phyloP scores from a whole-genome alignment of 257 asterid genomes.

The Ocimum tenuiflorum region DNA sequence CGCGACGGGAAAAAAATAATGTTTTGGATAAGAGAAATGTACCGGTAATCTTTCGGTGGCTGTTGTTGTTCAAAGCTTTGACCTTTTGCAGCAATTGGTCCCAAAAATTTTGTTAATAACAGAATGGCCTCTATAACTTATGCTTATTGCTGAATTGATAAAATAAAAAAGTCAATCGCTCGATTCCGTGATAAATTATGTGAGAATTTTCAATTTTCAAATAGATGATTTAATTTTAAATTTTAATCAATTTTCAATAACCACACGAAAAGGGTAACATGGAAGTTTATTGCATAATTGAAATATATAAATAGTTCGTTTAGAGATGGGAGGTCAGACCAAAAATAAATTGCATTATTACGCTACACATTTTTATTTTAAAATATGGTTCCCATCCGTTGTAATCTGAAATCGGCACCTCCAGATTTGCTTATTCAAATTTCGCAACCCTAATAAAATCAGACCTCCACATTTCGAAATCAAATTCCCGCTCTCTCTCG shows the following conservation, averaged over 20 bases:
- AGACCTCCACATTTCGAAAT: constrained; percentile 28
- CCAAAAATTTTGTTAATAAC: constrained; percentile 1
- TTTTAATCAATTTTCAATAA: too few species aligned
- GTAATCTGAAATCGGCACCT: neutral
- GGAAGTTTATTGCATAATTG: too few species aligned
- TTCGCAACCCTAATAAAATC: constrained; percentile 12
- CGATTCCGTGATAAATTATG: too few species aligned
- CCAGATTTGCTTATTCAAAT: neutral
- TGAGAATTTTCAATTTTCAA: too few species aligned
- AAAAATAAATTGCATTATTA: too few species aligned
- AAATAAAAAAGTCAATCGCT: too few species aligned
- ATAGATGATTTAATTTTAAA: too few species aligned
- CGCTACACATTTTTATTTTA: too few species aligned
- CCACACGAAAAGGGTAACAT: too few species aligned
- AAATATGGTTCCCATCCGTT: constrained; percentile 16
- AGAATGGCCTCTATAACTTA: constrained; percentile 12
- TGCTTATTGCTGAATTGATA: neutral
- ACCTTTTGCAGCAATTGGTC: neutral
- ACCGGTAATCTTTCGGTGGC: constrained; percentile 16
- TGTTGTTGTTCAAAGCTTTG: constrained; percentile 8
- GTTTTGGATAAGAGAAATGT: constrained; percentile 28
- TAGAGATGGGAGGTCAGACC: too few species aligned
- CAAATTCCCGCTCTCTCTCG: constrained; percentile 44
- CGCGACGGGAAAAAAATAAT: constrained; percentile 6
- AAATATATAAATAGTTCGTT: too few species aligned